Conservation (phyloP, 2,329 filamentous ascomycete genomes). For the Paracoccidioides brasiliensis region DNA sequence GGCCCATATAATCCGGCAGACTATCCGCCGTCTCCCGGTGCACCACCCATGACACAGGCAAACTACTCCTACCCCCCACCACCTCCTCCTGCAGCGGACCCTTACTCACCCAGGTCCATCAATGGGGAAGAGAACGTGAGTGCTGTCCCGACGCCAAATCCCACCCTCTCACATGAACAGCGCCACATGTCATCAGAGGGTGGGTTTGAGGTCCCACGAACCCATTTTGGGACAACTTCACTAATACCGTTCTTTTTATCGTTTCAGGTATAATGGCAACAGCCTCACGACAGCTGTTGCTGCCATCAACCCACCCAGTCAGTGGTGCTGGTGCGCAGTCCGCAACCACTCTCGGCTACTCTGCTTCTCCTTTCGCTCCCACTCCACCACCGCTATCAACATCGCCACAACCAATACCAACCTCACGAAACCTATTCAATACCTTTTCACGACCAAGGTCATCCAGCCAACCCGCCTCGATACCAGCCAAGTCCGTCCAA, state of each 20-base stretch:
- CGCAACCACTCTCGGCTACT: not conserved
- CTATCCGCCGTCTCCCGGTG: slow-evolving; percentile 31
- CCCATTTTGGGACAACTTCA: not conserved
- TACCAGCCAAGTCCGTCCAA: slow-evolving; percentile 9
- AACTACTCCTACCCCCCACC: slow-evolving; percentile 27
- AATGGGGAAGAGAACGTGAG: slow-evolving; percentile 40
- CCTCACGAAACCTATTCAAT: not conserved
- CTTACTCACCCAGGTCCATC: slow-evolving; percentile 27
- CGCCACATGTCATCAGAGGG: slow-evolving; percentile 26
- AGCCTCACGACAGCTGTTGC: not conserved
- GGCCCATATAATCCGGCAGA: slow-evolving; percentile 26
- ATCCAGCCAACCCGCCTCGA: slow-evolving; percentile 6
- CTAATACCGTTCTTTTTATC: slow-evolving; percentile 4
- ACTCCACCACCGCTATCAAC: not conserved
- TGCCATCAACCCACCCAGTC: not conserved
- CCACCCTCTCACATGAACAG: slow-evolving; percentile 24
- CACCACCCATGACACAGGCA: slow-evolving; percentile 23
- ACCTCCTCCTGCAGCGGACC: slow-evolving; percentile 23
- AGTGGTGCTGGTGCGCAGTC: not conserved
- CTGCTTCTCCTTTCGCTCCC: not conserved
- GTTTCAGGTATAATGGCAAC: slow-evolving; percentile 13
- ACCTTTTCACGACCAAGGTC: slow-evolving; percentile 7
- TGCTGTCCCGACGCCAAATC: slow-evolving; percentile 21
- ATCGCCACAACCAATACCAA: not conserved
- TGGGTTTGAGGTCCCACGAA: slow-evolving; percentile 26